Percentiles rank a stretch among this genome's conserved stretches.
phyloP scores from a whole-genome alignment of 768 basidiomycete species.

The Hypholoma fasciculare region DNA sequence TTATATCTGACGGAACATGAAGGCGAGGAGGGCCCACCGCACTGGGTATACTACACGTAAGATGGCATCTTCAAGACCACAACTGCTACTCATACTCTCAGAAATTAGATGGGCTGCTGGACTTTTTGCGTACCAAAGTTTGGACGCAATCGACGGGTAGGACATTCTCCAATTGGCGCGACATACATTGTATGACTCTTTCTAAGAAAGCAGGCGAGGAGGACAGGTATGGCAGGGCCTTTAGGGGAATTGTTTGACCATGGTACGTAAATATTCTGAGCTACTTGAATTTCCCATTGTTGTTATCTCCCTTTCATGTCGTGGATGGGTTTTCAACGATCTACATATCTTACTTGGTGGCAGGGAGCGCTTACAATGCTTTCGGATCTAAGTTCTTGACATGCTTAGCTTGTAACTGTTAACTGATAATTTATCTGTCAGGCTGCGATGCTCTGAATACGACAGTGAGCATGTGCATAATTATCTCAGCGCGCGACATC shows the following conservation, averaged over 20 bases:
- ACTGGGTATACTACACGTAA: constrained; percentile 91
- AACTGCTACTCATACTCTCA: background rate
- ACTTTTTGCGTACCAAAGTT: constrained; percentile 87
- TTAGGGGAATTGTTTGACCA: constrained; percentile 99
- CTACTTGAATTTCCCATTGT: no score
- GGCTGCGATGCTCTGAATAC: constrained; percentile 95
- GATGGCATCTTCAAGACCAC: background rate
- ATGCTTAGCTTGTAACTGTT: background rate
- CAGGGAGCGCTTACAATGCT: no score
- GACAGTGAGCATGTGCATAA: constrained; percentile 50
- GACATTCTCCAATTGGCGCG: constrained; percentile 22
- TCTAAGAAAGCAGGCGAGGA: constrained; percentile 86
- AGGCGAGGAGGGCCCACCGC: constrained; percentile 61
- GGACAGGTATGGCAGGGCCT: constrained; percentile 97
- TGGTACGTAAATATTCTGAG: constrained; percentile 41
- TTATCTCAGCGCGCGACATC: background rate
- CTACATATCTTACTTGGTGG: no score
- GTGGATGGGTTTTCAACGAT: no score
- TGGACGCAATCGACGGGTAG: constrained; percentile 89
- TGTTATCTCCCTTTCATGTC: no score
- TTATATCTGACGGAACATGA: constrained; percentile 68
- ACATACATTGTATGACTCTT: constrained; percentile 2
- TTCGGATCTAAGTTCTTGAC: no score
- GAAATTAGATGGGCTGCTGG: constrained; percentile 77
- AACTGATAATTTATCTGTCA: constrained; percentile 22